phyloP scores from a whole-genome alignment of 768 basidiomycete species.

The Rhodotorula graminis region DNA sequence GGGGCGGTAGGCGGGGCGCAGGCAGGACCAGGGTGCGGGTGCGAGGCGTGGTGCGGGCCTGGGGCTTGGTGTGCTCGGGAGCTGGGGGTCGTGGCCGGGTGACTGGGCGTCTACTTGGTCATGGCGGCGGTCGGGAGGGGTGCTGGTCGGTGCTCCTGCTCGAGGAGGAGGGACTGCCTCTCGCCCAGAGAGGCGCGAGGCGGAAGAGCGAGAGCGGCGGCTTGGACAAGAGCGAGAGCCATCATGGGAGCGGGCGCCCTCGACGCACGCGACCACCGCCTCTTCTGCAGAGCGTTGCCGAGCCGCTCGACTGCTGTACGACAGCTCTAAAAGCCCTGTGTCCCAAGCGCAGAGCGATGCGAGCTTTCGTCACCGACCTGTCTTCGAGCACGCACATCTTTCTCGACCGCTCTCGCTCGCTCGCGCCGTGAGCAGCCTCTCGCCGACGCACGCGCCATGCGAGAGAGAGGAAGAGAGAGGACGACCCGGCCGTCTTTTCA shows the following conservation, averaged over 20 bases:
- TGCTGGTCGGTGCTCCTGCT: neutral
- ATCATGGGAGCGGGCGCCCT: too few relatives aligned
- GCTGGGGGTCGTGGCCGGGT: neutral
- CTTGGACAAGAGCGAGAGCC: neutral
- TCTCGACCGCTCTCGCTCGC: too few relatives aligned
- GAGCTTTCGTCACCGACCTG: too few relatives aligned
- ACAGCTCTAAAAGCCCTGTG: too few relatives aligned
- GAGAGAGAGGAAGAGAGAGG: too few relatives aligned
- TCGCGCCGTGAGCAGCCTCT: too few relatives aligned
- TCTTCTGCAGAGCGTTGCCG: too few relatives aligned
- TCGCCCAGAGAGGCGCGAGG: slow-evolving; percentile 8
- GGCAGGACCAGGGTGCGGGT: neutral
- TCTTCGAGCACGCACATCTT: too few relatives aligned
- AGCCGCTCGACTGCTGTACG: too few relatives aligned
- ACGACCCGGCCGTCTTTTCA: neutral
- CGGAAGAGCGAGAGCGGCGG: neutral
- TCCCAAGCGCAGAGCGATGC: too few relatives aligned
- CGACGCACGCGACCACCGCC: too few relatives aligned
- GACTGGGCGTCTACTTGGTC: neutral
- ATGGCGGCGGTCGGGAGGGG: neutral
- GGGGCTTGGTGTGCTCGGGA: neutral
- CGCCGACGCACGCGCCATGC: too few relatives aligned
- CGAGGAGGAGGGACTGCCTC: neutral
- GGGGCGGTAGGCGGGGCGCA: neutral
- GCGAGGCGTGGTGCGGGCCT: neutral